Evolutionary conservation across 192 early-diverging fungal species (phyloP).

Genomic region (Umbelopsis isabellina): DNA sequence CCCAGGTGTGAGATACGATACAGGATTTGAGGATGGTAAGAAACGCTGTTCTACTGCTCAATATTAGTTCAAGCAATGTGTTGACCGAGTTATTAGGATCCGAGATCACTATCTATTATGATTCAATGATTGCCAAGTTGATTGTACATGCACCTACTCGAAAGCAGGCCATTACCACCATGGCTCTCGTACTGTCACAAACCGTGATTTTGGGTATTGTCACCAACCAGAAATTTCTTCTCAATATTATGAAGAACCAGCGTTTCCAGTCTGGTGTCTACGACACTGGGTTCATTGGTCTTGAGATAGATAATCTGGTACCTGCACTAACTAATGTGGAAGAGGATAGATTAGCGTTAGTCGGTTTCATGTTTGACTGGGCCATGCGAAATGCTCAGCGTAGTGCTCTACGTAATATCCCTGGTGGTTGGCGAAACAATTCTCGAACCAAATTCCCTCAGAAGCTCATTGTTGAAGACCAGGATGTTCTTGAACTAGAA

Average conservation of each 20-base stretch:
- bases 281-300: slow-evolving; percentile 53
- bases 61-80: neutral
- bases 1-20: slow-evolving; percentile 32
- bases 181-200: slow-evolving; percentile 44
- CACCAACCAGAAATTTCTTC: slow-evolving; percentile 61
- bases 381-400: slow-evolving; percentile 45
- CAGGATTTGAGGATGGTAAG: slow-evolving; percentile 47
- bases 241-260: slow-evolving; percentile 51
- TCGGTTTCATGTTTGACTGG: slow-evolving; percentile 52
- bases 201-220: slow-evolving; percentile 59
- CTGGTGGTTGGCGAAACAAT: slow-evolving; percentile 55
- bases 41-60: neutral
- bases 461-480: slow-evolving; percentile 36
- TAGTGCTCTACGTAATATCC: slow-evolving; percentile 45
- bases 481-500: slow-evolving; percentile 42
- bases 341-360: slow-evolving; percentile 23
- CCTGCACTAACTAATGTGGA: slow-evolving; percentile 17
- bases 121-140: slow-evolving; percentile 66
- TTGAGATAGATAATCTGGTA: slow-evolving; percentile 25
- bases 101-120: slow-evolving; percentile 60
- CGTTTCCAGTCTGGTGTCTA: slow-evolving; percentile 51
- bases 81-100: slow-evolving; percentile 32
- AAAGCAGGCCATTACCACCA: slow-evolving; percentile 50
- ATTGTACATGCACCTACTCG: slow-evolving; percentile 61
- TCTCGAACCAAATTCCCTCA: slow-evolving; percentile 36